Evolutionary conservation across 139 green algal genomes (phyloP), one percentile per base, ranked within the genome.

Genomic region (Diplosphaera chodatii): DNA sequence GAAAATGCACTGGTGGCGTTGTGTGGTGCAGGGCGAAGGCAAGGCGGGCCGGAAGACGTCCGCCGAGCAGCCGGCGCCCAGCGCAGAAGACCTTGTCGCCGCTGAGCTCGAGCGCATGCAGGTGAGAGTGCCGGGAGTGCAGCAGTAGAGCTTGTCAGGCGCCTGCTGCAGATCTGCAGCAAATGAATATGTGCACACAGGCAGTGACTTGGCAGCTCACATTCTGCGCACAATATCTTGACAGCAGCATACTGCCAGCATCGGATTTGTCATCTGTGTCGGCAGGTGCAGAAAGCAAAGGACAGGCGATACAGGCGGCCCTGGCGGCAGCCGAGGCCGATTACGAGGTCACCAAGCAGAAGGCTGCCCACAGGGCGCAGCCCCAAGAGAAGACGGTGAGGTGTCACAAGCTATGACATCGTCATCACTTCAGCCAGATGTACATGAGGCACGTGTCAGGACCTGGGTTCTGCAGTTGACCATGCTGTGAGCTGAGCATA

Each of bases 401-500:
- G 10, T 30, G 55, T 16, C 4, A 4, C 15, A 22, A 16, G 10
- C 16, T 4, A n/a, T 10, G 6, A 22, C 22, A 10, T 8, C 8
- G 6, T 5, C 8, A n/a, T 5, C 21, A 16, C 22, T 16, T 10
- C 4, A 4, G 4, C 10, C 8, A 16, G 10, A 30, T 16, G 15
- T n/a, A n/a, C n/a, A n/a, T n/a, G n/a, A n/a, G n/a, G n/a, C n/a
- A n/a, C n/a, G n/a, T n/a, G n/a, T n/a, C n/a, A 63, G 10, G 10
- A 10, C 4, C 23, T 63, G 16, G 62, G n/a, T n/a, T 66, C 27
- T 62, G 25, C 4, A 77, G 77, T 25, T 48, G 66, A 33, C 22
- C 59, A 23, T 3, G 83, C 66, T 1, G 80, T 66, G n/a, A 75
- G 25, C 67, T 34, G 69, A 40, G 4, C 8, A n/a, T 15, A 68